Conservation (phyloP, 179 eudicot genomes). For the Silene coronaria region DNA sequence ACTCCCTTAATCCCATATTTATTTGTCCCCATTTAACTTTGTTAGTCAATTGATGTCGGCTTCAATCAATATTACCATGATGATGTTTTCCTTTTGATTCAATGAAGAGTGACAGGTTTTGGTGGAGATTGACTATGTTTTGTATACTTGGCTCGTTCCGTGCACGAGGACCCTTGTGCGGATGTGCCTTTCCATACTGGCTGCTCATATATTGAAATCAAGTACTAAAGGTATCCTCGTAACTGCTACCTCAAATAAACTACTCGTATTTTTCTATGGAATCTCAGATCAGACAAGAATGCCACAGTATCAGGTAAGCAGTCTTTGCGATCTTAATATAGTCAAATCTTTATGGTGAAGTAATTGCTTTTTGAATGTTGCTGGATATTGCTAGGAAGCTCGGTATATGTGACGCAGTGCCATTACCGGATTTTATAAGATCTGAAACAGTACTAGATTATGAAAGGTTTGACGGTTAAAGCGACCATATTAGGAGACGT, state of each 20-base stretch:
- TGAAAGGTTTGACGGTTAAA: too few species aligned
- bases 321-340: not conserved
- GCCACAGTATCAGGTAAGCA: constrained; percentile 4
- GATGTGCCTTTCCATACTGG: not conserved
- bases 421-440: too few species aligned
- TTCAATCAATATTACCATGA: too few species aligned
- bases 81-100: not conserved
- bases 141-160: not conserved
- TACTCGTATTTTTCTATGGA: not conserved
- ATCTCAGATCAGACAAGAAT: not conserved
- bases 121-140: not conserved
- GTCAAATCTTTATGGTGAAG: not conserved
- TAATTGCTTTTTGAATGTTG: not conserved
- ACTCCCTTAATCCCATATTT: too few species aligned
- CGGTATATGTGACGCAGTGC: not conserved
- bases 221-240: not conserved
- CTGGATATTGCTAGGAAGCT: not conserved
- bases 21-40: too few species aligned
- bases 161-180: not conserved
- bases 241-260: not conserved
- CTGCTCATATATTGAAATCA: not conserved
- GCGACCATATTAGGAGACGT: too few species aligned
- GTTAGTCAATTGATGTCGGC: too few species aligned
- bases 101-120: not conserved
- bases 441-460: too few species aligned